A percentile compares a stretch with the other conserved stretches of the same genome.
Conservation (phyloP, 805 yeast species). For the Tetrapisispora fleetii region DNA sequence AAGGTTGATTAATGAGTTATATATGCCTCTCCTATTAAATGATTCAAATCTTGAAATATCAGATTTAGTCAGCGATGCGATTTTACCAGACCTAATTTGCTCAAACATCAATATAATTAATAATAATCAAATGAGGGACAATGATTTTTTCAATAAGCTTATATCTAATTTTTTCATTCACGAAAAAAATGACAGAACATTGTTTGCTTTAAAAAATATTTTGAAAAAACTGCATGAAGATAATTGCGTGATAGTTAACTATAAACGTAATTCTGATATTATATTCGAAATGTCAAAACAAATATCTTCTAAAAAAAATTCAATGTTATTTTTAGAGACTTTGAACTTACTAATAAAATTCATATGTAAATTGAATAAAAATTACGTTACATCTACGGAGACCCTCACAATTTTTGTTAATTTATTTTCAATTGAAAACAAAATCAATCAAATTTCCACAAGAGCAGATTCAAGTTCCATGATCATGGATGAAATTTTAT, state of each 20-base stretch:
- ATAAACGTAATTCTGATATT: not conserved
- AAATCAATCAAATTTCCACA: not conserved
- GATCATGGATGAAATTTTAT: not conserved
- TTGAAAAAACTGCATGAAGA: not conserved
- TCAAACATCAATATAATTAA: conserved; percentile 26
- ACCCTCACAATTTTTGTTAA: not conserved
- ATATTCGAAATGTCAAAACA: not conserved
- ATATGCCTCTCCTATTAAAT: conserved; percentile 27
- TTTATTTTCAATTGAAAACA: not conserved
- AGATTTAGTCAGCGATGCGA: conserved; percentile 33
- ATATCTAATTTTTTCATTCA: not conserved
- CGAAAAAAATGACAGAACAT: not conserved
- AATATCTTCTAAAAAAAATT: not conserved
- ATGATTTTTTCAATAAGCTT: not conserved
- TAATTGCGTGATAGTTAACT: not conserved
- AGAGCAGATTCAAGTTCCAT: not conserved
- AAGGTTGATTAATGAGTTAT: conserved; percentile 44
- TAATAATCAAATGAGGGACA: not conserved
- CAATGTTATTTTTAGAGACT: not conserved
- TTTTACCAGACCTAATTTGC: conserved; percentile 36
- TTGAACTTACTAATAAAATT: not conserved
- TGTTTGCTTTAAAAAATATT: conserved; percentile 4
- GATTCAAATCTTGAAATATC: conserved; percentile 42
- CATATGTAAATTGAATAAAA: not conserved
- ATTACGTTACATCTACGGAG: not conserved